phyloP scores from a whole-genome alignment of 768 basidiomycete species.

The Russula griseocarnosa region DNA sequence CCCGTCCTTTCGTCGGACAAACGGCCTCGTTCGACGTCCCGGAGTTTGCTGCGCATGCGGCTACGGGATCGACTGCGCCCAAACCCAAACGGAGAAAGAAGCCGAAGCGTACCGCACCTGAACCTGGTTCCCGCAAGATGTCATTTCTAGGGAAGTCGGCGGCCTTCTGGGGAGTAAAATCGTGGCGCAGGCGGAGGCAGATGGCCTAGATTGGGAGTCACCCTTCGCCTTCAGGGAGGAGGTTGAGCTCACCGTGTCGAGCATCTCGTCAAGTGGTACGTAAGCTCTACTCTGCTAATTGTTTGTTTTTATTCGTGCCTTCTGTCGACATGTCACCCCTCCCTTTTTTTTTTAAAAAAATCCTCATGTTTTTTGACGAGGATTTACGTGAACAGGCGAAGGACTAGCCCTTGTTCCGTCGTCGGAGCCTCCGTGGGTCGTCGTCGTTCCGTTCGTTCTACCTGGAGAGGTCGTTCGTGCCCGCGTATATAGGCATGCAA shows the following conservation, averaged over 20 bases:
- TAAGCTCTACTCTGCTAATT: slow-evolving; percentile 15
- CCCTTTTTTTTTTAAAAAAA: no score
- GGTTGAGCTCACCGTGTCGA: slow-evolving; percentile 58
- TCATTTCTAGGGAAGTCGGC: slow-evolving; percentile 67
- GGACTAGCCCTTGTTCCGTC: slow-evolving; percentile 55
- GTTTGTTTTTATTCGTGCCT: background rate
- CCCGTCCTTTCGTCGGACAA: slow-evolving; percentile 33
- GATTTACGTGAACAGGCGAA: slow-evolving; percentile 46
- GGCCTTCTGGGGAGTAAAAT: slow-evolving; percentile 58
- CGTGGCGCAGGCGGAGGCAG: slow-evolving; percentile 47
- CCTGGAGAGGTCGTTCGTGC: slow-evolving; percentile 78
- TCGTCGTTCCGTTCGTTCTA: slow-evolving; percentile 79
- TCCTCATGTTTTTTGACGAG: background rate
- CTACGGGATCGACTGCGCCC: slow-evolving; percentile 14
- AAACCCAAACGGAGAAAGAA: slow-evolving; percentile 34
- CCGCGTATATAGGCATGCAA: slow-evolving; percentile 64
- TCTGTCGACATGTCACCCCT: background rate
- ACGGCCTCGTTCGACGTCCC: slow-evolving; percentile 32
- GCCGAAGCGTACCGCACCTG: slow-evolving; percentile 43
- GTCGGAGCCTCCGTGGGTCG: slow-evolving; percentile 62
- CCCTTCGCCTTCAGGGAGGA: slow-evolving; percentile 60
- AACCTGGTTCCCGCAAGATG: slow-evolving; percentile 71
- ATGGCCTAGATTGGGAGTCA: slow-evolving; percentile 50
- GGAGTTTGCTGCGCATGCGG: background rate
- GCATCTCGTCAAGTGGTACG: slow-evolving; percentile 60